phyloP scores from a whole-genome alignment of 495 filamentous ascomycete genomes.

The Penicillium bialowiezense region DNA sequence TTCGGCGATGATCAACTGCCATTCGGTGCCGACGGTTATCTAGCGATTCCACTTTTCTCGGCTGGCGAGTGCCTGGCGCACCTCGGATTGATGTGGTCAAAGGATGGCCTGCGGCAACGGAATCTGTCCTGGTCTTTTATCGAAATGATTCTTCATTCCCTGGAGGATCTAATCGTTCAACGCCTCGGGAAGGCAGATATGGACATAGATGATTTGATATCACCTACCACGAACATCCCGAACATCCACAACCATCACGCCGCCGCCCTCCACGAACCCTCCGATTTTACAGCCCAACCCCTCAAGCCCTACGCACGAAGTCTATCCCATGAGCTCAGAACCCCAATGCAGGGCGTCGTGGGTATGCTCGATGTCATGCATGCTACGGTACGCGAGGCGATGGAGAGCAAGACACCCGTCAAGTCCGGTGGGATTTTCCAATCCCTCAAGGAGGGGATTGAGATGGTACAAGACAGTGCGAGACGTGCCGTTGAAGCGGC shows the following conservation, averaged over 20 bases:
- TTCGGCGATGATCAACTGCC: constrained; percentile 61
- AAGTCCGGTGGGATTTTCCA: constrained; percentile 56
- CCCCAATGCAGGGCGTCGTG: constrained; percentile 83
- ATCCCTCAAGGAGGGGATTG: constrained; percentile 68
- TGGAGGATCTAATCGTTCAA: constrained; percentile 68
- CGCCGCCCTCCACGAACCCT: constrained; percentile 17
- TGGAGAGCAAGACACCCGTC: constrained; percentile 51
- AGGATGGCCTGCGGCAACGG: constrained; percentile 55
- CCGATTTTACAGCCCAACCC: constrained; percentile 54
- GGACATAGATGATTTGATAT: not conserved
- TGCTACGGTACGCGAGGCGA: constrained; percentile 69
- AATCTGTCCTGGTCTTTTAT: constrained; percentile 66
- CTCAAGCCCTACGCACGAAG: constrained; percentile 77
- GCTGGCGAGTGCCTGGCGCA: constrained; percentile 70
- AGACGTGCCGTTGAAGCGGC: constrained; percentile 76
- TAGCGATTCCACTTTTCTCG: constrained; percentile 69
- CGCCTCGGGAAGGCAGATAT: constrained; percentile 38
- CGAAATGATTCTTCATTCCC: constrained; percentile 70
- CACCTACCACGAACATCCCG: constrained; percentile 10
- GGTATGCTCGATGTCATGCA: constrained; percentile 88
- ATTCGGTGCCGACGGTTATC: constrained; percentile 64
- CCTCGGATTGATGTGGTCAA: constrained; percentile 74
- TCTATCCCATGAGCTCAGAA: constrained; percentile 76
- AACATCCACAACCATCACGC: constrained; percentile 37
- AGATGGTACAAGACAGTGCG: constrained; percentile 79